Evolutionary conservation across 2,329 filamentous ascomycete genomes (phyloP), one percentile per base, ranked within the genome.

Genomic region (Beauveria sp.): DNA sequence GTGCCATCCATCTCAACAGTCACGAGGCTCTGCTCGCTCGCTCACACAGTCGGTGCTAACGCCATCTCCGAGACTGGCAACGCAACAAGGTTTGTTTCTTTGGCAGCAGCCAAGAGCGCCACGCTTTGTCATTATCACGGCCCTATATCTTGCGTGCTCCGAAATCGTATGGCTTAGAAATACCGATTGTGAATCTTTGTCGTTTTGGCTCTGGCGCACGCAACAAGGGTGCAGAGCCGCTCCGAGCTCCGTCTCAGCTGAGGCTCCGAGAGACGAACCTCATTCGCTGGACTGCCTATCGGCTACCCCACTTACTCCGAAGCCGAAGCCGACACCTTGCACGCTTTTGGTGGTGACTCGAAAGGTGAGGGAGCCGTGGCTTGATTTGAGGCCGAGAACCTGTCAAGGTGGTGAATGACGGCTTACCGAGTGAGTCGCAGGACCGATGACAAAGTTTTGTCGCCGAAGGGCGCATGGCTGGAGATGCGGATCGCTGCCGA

Each of bases 391-490:
- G 47, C 56, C 56, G 56, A 59, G 40, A 6, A 52, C 40, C 26
- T 20, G 16, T 34, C 12, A 22, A 14, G 37, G n/a, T 34, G 5
- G 20, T 16, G 18, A 28, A 26, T 30, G 54, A 50, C 50, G 30
- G 55, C 53, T 55, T 30, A 47, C 55, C 55, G 55, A 41, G 46
- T 57, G 55, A 57, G 55, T 57, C 55, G 44, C 10, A 57, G 26
- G 20, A 16, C 24, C 24, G 14, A 48, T 41, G 20, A 28, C 43
- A 34, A 57, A 57, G 28, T 10, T 57, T 50, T 24, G 22, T 55
- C 22, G 18, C 44, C 44, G 22, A 57, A 57, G 44, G 55, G 55
- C 46, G 44, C 46, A 18, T 57, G 34, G 44, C 44, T 30, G 16
- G 14, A 24, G 34, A 18, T 12, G 55, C 30, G 30, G 44, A 48